A percentile compares a stretch with the other conserved stretches of the same genome.
Conservation (phyloP, 2,329 filamentous ascomycete species). For the Tolypocladium capitatum region DNA sequence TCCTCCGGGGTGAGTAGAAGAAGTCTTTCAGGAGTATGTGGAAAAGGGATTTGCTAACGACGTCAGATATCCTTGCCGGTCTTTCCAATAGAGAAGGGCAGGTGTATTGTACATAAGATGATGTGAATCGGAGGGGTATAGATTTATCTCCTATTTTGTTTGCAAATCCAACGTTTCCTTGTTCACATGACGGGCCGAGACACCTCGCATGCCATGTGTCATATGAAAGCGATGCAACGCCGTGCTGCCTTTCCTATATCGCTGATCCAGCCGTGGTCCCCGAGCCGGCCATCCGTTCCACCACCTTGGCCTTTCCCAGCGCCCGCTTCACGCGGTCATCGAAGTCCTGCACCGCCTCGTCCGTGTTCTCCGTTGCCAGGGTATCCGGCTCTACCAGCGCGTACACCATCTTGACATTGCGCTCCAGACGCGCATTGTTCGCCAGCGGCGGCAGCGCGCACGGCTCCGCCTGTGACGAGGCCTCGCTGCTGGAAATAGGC, state of each 20-base stretch:
- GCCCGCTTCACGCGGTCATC: conserved; percentile 80
- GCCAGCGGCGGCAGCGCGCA: conserved; percentile 29
- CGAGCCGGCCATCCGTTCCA: conserved; percentile 52
- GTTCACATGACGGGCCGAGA: background rate
- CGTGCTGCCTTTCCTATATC: background rate
- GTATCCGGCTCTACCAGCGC: conserved; percentile 68
- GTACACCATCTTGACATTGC: conserved; percentile 63
- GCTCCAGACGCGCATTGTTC: conserved; percentile 53
- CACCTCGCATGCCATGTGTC: background rate
- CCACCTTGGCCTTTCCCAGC: conserved; percentile 69
- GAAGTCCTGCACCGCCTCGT: conserved; percentile 81
- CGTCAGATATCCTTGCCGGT: conserved; percentile 50
- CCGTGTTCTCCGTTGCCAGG: conserved; percentile 67
- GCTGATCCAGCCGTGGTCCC: background rate
- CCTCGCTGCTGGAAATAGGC: background rate
- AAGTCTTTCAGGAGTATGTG: background rate
- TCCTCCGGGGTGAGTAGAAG: conserved; percentile 45
- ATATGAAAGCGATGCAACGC: background rate
- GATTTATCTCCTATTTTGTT: conserved; percentile 11
- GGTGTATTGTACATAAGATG: conserved; percentile 15
- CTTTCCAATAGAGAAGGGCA: conserved; percentile 33
- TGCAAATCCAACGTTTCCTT: background rate
- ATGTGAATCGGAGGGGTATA: conserved; percentile 12
- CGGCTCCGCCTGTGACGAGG: background rate
- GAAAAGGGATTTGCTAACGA: conserved; percentile 15